Evolutionary conservation across 2,329 filamentous ascomycete genomes (phyloP).

Genomic region (Botrytis galanthina): DNA sequence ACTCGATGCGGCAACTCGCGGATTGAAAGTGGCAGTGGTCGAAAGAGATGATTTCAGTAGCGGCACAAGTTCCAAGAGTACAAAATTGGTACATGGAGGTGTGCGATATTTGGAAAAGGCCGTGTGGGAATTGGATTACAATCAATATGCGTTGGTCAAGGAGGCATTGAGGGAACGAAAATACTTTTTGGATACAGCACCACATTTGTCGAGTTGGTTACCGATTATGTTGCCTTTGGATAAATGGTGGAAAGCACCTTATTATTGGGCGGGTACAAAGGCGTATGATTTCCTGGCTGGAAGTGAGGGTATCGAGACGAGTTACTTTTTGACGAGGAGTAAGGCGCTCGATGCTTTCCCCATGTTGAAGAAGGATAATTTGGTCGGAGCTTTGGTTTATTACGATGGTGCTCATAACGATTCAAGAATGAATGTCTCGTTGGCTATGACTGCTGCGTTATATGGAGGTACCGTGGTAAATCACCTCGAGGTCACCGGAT

Average conservation of each 20-base stretch:
- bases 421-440: constrained; percentile 85
- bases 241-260: constrained; percentile 75
- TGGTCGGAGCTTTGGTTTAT: constrained; percentile 82
- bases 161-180: constrained; percentile 73
- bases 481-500: constrained; percentile 74
- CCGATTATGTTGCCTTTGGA: constrained; percentile 75
- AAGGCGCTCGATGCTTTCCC: constrained; percentile 86
- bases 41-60: constrained; percentile 73
- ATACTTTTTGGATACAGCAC: constrained; percentile 72
- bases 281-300: constrained; percentile 83
- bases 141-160: constrained; percentile 67
- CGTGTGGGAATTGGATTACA: constrained; percentile 72
- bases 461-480: constrained; percentile 82
- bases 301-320: constrained; percentile 82
- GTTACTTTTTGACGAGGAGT: constrained; percentile 82
- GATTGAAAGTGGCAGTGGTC: constrained; percentile 68
- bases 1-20: constrained; percentile 68
- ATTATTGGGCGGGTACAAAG: constrained; percentile 77
- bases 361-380: constrained; percentile 77
- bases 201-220: constrained; percentile 70
- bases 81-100: constrained; percentile 74
- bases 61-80: constrained; percentile 73
- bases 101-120: constrained; percentile 75
- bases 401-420: constrained; percentile 93
- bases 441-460: constrained; percentile 84